Evolutionary conservation across 2,329 filamentous ascomycete species (phyloP).

Genomic region (Westerdykella ornata): DNA sequence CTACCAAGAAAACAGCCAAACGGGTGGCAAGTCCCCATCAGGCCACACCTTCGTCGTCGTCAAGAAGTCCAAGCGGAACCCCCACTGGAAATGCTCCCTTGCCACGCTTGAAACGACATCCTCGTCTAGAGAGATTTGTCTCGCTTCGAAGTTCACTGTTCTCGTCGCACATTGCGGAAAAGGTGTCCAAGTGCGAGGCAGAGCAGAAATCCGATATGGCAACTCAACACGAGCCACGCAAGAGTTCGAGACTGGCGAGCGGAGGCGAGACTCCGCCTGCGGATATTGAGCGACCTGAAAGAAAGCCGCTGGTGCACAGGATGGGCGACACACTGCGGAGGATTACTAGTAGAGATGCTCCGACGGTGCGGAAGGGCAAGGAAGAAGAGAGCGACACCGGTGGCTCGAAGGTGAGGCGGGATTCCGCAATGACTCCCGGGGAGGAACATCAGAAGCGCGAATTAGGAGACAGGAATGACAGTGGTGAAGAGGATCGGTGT

Average conservation of each 20-base stretch:
- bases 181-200: conserved; percentile 18
- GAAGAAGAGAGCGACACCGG: conserved; percentile 14
- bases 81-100: neutral
- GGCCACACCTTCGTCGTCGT: neutral
- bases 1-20: neutral
- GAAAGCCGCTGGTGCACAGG: conserved; percentile 18
- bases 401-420: neutral
- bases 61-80: neutral
- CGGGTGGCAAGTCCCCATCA: neutral
- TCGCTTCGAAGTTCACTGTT: conserved; percentile 32
- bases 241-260: neutral
- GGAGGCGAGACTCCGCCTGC: no score
- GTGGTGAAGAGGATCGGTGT: conserved; percentile 9
- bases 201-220: conserved; percentile 14
- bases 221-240: conserved; percentile 22
- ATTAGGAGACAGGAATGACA: conserved; percentile 5
- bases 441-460: conserved; percentile 4
- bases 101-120: conserved; percentile 6
- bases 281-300: neutral
- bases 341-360: conserved; percentile 25
- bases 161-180: conserved; percentile 24
- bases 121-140: conserved; percentile 30
- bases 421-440: no score
- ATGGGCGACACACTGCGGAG: conserved; percentile 22
- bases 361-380: conserved; percentile 19